Conservation (phyloP, 2,329 filamentous ascomycete species). For the Colletotrichum tropicale region DNA sequence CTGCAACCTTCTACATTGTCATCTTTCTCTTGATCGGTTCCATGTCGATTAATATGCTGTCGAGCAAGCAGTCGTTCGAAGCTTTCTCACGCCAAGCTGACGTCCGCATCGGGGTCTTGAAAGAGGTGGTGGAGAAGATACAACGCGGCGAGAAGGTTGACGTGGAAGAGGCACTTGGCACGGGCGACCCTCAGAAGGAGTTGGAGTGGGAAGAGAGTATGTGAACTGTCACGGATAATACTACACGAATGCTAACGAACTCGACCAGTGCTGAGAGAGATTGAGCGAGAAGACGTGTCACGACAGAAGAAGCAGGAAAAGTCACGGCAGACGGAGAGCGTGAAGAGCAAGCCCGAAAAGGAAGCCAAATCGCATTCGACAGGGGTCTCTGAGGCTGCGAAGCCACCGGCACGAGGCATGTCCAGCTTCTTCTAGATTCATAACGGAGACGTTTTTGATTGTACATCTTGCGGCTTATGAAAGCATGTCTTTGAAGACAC, state of each 20-base stretch:
- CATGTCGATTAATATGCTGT: slow-evolving; percentile 92
- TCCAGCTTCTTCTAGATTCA: slow-evolving; percentile 55
- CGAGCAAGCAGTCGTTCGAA: slow-evolving; percentile 75
- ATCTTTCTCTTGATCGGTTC: slow-evolving; percentile 90
- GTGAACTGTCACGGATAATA: slow-evolving; percentile 24
- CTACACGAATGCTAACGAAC: slow-evolving; percentile 18
- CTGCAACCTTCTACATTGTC: slow-evolving; percentile 80
- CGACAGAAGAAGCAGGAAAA: slow-evolving; percentile 51
- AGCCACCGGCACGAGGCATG: slow-evolving; percentile 31
- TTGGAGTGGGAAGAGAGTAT: slow-evolving; percentile 86
- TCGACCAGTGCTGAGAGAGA: slow-evolving; percentile 63
- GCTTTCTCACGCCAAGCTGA: slow-evolving; percentile 79
- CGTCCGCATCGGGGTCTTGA: slow-evolving; percentile 75
- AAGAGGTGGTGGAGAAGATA: slow-evolving; percentile 75
- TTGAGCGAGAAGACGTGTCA: slow-evolving; percentile 66
- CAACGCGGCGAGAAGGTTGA: slow-evolving; percentile 80
- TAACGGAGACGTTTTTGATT: slow-evolving; percentile 26
- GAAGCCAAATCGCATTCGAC: slow-evolving; percentile 22
- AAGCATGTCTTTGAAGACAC: slow-evolving; percentile 64
- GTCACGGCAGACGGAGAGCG: slow-evolving; percentile 23
- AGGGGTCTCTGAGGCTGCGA: slow-evolving; percentile 3
- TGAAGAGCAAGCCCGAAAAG: slow-evolving; percentile 23
- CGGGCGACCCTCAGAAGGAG: slow-evolving; percentile 77
- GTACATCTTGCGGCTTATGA: slow-evolving; percentile 41
- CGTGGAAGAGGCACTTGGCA: slow-evolving; percentile 81